Evolutionary conservation across 2,329 filamentous ascomycete species (phyloP).

Genomic region (Septoria linicola): DNA sequence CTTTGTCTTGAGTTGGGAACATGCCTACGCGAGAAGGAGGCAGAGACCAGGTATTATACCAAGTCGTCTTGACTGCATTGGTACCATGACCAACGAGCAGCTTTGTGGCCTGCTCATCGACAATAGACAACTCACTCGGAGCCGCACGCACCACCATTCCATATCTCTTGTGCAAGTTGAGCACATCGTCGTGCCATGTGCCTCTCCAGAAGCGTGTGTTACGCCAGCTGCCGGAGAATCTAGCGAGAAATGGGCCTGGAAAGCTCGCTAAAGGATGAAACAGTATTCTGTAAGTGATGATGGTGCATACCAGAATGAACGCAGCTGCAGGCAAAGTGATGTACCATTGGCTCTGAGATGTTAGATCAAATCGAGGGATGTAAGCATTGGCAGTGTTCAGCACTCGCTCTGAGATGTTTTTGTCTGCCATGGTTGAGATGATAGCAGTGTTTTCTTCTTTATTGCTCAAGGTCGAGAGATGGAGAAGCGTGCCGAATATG

Average conservation of each 20-base stretch:
- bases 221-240: conserved; percentile 16
- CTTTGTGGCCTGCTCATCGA: conserved; percentile 41
- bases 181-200: conserved; percentile 18
- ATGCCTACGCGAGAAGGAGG: conserved; percentile 34
- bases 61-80: conserved; percentile 40
- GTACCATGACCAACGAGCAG: conserved; percentile 40
- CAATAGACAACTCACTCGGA: conserved; percentile 50
- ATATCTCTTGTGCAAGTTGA: conserved; percentile 39
- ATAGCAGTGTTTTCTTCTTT: no score
- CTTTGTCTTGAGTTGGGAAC: conserved; percentile 7
- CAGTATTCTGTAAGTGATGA: conserved; percentile 10
- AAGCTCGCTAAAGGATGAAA: conserved; percentile 17
- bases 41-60: conserved; percentile 16
- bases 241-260: conserved; percentile 19
- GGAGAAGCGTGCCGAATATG: no score
- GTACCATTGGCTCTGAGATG: not conserved
- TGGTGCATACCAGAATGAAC: not conserved
- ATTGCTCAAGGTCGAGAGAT: no score
- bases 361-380: no score
- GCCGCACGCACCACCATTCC: conserved; percentile 49
- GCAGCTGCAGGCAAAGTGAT: not conserved
- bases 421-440: no score
- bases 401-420: no score
- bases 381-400: no score
- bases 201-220: conserved; percentile 11